phyloP scores from a whole-genome alignment of 345 rosid genomes.

The Mangifera indica region DNA sequence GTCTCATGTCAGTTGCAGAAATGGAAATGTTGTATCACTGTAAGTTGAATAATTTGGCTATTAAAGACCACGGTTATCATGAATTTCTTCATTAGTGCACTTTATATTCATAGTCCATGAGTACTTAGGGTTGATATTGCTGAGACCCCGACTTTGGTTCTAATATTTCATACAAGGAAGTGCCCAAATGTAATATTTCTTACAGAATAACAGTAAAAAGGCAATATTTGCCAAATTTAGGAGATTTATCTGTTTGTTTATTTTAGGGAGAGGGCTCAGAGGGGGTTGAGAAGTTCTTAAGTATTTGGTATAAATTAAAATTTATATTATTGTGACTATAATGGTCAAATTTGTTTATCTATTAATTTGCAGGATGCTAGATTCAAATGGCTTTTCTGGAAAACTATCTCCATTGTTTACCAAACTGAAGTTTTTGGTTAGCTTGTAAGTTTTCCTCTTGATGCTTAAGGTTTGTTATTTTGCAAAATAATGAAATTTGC shows the following conservation, averaged over 20 bases:
- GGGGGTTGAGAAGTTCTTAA: too few relatives aligned
- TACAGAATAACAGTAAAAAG: too few relatives aligned
- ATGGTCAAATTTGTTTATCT: background rate
- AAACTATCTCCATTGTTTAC: constrained; percentile 67
- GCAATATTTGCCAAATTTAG: background rate
- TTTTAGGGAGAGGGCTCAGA: too few relatives aligned
- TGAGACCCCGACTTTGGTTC: background rate
- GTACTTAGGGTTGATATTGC: background rate
- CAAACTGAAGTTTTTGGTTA: constrained; percentile 66
- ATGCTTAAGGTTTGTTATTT: background rate
- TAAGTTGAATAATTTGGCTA: constrained; percentile 37
- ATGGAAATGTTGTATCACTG: constrained; percentile 67
- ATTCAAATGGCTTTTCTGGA: constrained; percentile 79
- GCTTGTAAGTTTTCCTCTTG: constrained; percentile 51
- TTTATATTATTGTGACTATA: constrained; percentile 6
- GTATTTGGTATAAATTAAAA: background rate
- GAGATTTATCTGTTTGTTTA: too few relatives aligned
- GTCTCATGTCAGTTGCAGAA: constrained; percentile 73
- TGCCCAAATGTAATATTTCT: background rate
- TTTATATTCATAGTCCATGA: background rate
- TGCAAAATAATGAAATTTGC: background rate
- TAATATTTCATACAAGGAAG: too few relatives aligned
- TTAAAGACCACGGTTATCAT: background rate
- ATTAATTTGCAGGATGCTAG: constrained; percentile 52
- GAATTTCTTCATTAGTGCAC: background rate